These are phyloP conservation scores for Xylariaceae sp. DNA, from an alignment of 2,329 filamentous ascomycete genomes.

Conservation along the genomic window DNA sequence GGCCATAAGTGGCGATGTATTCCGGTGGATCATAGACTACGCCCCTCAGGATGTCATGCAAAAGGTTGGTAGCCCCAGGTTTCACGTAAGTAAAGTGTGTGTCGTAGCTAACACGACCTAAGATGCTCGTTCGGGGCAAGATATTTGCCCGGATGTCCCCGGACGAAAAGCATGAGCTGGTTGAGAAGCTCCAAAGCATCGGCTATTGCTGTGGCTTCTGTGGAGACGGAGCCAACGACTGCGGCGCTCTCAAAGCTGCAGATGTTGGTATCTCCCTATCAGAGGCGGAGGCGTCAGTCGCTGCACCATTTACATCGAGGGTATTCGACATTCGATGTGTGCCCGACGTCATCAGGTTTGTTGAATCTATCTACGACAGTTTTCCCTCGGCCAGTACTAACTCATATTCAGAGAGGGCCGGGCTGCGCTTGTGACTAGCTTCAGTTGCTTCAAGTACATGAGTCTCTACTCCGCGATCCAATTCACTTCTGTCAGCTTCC, in stretches of 20 bases:
- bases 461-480: slow-evolving; percentile 98
- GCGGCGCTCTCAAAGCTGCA: slow-evolving; percentile 90
- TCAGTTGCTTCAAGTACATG: slow-evolving; percentile 99
- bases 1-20: slow-evolving; percentile 87
- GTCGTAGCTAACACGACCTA: slow-evolving; percentile 17
- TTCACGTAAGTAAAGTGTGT: not conserved
- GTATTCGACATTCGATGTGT: slow-evolving; percentile 97
- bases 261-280: slow-evolving; percentile 97
- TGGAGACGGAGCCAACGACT: slow-evolving; percentile 96
- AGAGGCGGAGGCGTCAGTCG: slow-evolving; percentile 94
- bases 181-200: slow-evolving; percentile 94
- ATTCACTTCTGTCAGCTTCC: slow-evolving; percentile 93
- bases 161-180: slow-evolving; percentile 95
- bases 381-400: slow-evolving; percentile 8
- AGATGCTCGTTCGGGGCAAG: slow-evolving; percentile 87
- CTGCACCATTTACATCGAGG: slow-evolving; percentile 93
- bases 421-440: slow-evolving; percentile 93
- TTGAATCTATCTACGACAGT: slow-evolving; percentile 3
- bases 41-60: slow-evolving; percentile 74
- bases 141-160: slow-evolving; percentile 98
- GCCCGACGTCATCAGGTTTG: slow-evolving; percentile 75
- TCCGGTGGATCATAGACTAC: slow-evolving; percentile 93
- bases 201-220: slow-evolving; percentile 96
- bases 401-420: slow-evolving; percentile 65
- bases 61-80: slow-evolving; percentile 41